Conservation (phyloP, 495 filamentous ascomycete genomes). For the Patellaria atrata region DNA sequence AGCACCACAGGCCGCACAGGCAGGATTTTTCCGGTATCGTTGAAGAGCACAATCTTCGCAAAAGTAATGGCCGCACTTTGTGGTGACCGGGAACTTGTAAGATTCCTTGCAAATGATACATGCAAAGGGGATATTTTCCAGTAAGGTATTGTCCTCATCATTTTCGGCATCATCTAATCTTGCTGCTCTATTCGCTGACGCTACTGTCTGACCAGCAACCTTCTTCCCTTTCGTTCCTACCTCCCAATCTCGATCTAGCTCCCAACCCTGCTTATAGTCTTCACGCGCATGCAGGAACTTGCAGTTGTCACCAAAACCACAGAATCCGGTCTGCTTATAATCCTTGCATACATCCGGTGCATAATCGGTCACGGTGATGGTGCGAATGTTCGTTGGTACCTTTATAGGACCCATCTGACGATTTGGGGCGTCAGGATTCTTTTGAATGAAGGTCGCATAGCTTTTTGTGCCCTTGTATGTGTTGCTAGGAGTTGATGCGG, state of each 20-base stretch:
- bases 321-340: slow-evolving; percentile 79
- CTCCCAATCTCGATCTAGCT: slow-evolving; percentile 90
- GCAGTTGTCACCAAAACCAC: slow-evolving; percentile 69
- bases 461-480: slow-evolving; percentile 65
- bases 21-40: slow-evolving; percentile 65
- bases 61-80: slow-evolving; percentile 91
- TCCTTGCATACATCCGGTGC: slow-evolving; percentile 94
- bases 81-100: slow-evolving; percentile 73
- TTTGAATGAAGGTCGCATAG: slow-evolving; percentile 61
- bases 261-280: slow-evolving; percentile 89
- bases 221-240: slow-evolving; percentile 62
- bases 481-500: slow-evolving; percentile 34
- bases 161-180: slow-evolving; percentile 39
- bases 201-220: slow-evolving; percentile 44
- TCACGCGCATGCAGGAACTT: slow-evolving; percentile 80
- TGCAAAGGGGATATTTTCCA: slow-evolving; percentile 88
- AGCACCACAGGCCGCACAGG: slow-evolving; percentile 71
- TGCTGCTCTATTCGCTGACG: slow-evolving; percentile 38
- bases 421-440: slow-evolving; percentile 63
- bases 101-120: slow-evolving; percentile 78
- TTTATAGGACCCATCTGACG: slow-evolving; percentile 73
- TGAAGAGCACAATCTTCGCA: slow-evolving; percentile 79
- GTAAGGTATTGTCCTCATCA: slow-evolving; percentile 57
- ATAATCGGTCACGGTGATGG: slow-evolving; percentile 79
- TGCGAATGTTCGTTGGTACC: slow-evolving; percentile 79